Evolutionary conservation across 1,284 basidiomycete genomes (phyloP).

Genomic region (Coriolopsis trogii): DNA sequence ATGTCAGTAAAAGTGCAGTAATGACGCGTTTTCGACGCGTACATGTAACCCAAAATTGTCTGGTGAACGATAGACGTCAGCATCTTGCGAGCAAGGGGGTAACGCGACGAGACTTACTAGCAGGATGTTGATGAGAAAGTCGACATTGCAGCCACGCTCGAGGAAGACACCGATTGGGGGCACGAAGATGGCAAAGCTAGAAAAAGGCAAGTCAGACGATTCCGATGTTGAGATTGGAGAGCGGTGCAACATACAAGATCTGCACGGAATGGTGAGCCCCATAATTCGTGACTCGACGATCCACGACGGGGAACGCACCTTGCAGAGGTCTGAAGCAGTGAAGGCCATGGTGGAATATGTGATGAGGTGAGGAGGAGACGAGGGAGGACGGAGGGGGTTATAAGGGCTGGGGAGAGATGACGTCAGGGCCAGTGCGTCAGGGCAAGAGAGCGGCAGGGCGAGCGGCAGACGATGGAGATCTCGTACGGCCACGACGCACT

Average conservation of each 20-base stretch:
- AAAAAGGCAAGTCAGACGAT: slow-evolving; percentile 1
- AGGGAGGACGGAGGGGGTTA: slow-evolving; percentile 9
- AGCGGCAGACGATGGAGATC: slow-evolving; percentile 44
- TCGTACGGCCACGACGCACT: slow-evolving; percentile 40
- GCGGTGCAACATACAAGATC: slow-evolving; percentile 35
- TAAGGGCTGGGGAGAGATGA: slow-evolving; percentile 18
- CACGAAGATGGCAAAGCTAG: slow-evolving; percentile 68
- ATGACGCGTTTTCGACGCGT: slow-evolving; percentile 12
- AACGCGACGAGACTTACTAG: slow-evolving; percentile 39
- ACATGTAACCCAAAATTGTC: slow-evolving; percentile 76
- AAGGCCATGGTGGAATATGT: slow-evolving; percentile 57
- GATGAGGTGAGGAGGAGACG: slow-evolving; percentile 9
- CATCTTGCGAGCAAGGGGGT: neutral
- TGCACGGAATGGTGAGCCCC: slow-evolving; percentile 14
- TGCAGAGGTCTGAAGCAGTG: slow-evolving; percentile 75
- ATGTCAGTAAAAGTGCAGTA: slow-evolving; percentile 20
- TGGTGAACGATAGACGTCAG: slow-evolving; percentile 18
- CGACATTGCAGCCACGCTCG: slow-evolving; percentile 73
- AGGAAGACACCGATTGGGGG: slow-evolving; percentile 83
- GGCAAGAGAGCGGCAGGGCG: no score
- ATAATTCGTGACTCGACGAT: neutral
- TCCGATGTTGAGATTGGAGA: neutral
- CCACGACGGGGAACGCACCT: slow-evolving; percentile 44
- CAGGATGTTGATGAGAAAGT: slow-evolving; percentile 73
- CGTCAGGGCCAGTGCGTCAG: slow-evolving; percentile 18